Conservation (phyloP, 2,329 filamentous ascomycete species). For the Periconia sp. region DNA sequence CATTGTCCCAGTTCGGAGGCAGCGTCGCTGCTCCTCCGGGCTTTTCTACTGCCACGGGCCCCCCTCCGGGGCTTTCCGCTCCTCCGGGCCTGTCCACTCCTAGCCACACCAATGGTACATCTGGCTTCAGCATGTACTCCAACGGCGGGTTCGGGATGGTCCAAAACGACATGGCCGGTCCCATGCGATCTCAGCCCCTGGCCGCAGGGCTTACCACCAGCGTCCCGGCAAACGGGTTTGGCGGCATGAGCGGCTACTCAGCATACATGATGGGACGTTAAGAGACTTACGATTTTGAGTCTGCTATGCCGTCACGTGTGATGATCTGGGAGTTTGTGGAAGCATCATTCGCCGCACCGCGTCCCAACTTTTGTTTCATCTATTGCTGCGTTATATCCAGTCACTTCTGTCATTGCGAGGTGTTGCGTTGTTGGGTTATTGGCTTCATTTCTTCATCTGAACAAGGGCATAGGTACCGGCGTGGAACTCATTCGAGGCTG, state of each 20-base stretch:
- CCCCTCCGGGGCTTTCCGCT: constrained; percentile 79
- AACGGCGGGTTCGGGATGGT: constrained; percentile 45
- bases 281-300: constrained; percentile 17
- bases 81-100: constrained; percentile 70
- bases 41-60: constrained; percentile 74
- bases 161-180: constrained; percentile 41
- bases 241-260: constrained; percentile 39
- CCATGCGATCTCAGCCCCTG: constrained; percentile 31
- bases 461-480: constrained; percentile 49
- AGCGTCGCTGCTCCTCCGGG: constrained; percentile 60
- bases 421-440: constrained; percentile 45
- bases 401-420: constrained; percentile 51
- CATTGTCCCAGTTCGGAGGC: constrained; percentile 64
- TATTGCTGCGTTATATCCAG: constrained; percentile 47
- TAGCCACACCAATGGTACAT: constrained; percentile 34
- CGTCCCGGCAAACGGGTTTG: constrained; percentile 38
- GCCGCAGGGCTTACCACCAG: constrained; percentile 41
- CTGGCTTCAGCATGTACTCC: constrained; percentile 45
- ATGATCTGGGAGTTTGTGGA: constrained; percentile 42
- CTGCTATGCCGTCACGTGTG: constrained; percentile 40
- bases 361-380: constrained; percentile 39
- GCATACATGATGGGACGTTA: constrained; percentile 50
- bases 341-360: constrained; percentile 37
- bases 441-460: constrained; percentile 40
- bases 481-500: constrained; percentile 41